Base-by-base conservation (phyloP, 805 yeast genomes). In the Metschnikowia lachancei region DNA sequence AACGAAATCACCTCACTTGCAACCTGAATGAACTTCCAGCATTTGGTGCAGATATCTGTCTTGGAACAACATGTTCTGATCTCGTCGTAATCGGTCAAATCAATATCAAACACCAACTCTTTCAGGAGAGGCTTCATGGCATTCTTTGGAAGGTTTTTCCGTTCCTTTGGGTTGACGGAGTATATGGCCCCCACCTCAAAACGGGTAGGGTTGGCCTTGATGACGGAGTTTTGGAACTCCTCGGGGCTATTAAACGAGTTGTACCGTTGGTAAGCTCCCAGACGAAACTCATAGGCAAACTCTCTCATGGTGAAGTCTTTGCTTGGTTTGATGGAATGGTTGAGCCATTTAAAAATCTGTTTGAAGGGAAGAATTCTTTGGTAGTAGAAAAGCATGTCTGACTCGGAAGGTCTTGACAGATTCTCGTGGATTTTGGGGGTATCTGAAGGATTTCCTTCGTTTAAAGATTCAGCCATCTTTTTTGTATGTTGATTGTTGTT, bases 141-240 rank as follows among this genome's bases (percentile, higher is more conserved):
- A 26, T 76, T 76, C 56, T 87, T 87, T 16, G 95, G 80, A 13
- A 89, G 71, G 8, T 82, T 75, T 59, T 87, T 91, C 43, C 96
- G 76, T 49, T 89, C 87, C 46, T 80, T 81, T n/a, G 98, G 99
- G 52, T 87, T 88, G 13, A 85, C 82, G 1, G 88, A 76, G 62
- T 90, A 94, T 3, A 90, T 83, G 0, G 98, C 96, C 28, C 99
- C 99, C 41, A 94, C 78, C 67, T 94, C 99, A 62, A 94, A 94
- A 64, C 99, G 83, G 30, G 86, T 82, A 1, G 99, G 99, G 49
- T 82, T 81, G 13, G 88, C 78, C 40, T 70, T 75, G 17, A 84
- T 75, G 3, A 91, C 92, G 11, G 87, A 81, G n/a, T 76, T 70
- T 59, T 86, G 87, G 67, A 94, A 88, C 39, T 87, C 95, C 36